These are phyloP conservation scores for Mycosarcoma maydis DNA, from an alignment of 1,284 basidiomycete genomes.

Conservation along the genomic window DNA sequence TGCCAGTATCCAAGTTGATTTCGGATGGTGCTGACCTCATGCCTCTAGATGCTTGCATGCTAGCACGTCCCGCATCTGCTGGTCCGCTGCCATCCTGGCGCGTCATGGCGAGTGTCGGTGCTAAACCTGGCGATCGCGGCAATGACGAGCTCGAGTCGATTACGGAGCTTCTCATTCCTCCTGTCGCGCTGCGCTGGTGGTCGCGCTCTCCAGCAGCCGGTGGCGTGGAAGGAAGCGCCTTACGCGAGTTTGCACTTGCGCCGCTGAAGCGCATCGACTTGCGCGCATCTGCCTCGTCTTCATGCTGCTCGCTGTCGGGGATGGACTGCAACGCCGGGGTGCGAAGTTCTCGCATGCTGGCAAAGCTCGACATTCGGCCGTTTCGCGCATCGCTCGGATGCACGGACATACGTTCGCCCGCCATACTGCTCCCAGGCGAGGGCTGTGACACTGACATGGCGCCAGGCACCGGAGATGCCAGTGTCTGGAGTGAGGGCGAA, in stretches of 20 bases:
- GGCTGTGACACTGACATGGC: constrained; percentile 4
- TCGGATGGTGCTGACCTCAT: constrained; percentile 1
- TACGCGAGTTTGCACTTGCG: constrained; percentile 22
- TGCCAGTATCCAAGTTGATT: constrained; percentile 6
- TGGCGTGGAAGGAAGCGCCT: constrained; percentile 41
- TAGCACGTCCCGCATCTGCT: constrained; percentile 5
- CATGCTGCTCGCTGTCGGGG: constrained; percentile 15
- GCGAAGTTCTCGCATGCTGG: constrained; percentile 25
- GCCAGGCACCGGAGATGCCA: constrained; percentile 14
- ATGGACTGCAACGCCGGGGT: constrained; percentile 23
- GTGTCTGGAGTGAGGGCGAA: constrained; percentile 38
- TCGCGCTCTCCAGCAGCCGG: constrained; percentile 3
- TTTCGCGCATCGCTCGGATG: constrained; percentile 3
- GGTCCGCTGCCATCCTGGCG: constrained; percentile 1
- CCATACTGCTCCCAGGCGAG: not conserved
- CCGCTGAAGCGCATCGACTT: constrained; percentile 19
- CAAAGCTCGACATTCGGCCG: constrained; percentile 29
- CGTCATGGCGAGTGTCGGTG: constrained; percentile 3
- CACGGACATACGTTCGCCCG: constrained; percentile 1
- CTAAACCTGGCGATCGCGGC: constrained; percentile 9
- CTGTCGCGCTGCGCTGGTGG: constrained; percentile 13
- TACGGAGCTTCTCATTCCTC: constrained; percentile 18
- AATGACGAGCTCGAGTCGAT: constrained; percentile 11
- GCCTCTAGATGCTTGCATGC: constrained; percentile 27
- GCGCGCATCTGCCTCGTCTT: constrained; percentile 7